Evolutionary conservation across 805 yeast genomes (phyloP).

Genomic region (Candida germanica): DNA sequence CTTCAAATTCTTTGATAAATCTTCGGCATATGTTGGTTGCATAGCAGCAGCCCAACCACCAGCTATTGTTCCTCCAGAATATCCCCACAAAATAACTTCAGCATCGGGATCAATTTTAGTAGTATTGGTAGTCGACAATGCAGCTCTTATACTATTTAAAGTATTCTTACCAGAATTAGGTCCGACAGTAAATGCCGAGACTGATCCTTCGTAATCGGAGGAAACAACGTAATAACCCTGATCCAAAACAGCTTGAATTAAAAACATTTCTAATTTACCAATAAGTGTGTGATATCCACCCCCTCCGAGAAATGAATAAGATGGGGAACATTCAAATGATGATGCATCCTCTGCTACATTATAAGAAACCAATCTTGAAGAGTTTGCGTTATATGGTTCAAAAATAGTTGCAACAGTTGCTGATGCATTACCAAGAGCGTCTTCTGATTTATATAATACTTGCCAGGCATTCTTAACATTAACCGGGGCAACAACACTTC

Average conservation of each 20-base stretch:
- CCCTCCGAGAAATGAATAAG: constrained; percentile 21
- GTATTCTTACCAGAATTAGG: constrained; percentile 25
- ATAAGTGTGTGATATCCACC: constrained; percentile 14
- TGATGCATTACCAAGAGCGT: constrained; percentile 22
- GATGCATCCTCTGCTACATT: constrained; percentile 30
- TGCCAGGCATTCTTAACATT: constrained; percentile 23
- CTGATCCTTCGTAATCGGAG: constrained; percentile 35
- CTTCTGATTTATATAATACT: constrained; percentile 20
- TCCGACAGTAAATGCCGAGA: constrained; percentile 29
- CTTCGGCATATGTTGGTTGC: constrained; percentile 34
- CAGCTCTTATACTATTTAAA: constrained; percentile 29
- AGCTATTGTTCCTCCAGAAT: constrained; percentile 35
- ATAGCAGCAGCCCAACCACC: constrained; percentile 34
- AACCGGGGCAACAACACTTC: constrained; percentile 17
- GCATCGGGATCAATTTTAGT: constrained; percentile 18
- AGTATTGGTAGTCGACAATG: constrained; percentile 15
- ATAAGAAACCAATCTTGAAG: constrained; percentile 23
- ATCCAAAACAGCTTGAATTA: constrained; percentile 18
- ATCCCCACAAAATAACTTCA: constrained; percentile 27
- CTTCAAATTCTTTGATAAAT: constrained; percentile 15
- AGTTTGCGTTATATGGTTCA: constrained; percentile 26
- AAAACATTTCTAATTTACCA: constrained; percentile 17
- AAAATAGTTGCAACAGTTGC: constrained; percentile 24
- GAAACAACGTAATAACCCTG: constrained; percentile 32
- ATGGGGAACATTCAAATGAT: constrained; percentile 22